These are phyloP conservation scores for Vitis riparia DNA, from an alignment of 164 flowering plant species.

Conservation along the genomic window DNA sequence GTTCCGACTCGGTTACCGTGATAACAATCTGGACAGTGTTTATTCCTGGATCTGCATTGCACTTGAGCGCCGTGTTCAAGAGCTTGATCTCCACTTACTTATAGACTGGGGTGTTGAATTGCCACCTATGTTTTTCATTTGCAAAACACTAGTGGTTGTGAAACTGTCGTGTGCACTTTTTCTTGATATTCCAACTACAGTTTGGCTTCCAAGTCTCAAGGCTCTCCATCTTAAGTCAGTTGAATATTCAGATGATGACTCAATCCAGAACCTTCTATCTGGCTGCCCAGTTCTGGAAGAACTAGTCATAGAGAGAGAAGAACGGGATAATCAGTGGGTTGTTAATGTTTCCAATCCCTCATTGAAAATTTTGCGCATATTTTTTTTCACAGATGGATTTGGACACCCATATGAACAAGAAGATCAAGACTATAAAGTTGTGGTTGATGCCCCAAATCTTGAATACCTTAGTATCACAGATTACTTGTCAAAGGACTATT, in stretches of 20 bases:
- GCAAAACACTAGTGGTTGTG: slow-evolving; percentile 7
- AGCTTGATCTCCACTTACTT: slow-evolving; percentile 13
- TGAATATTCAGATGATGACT: slow-evolving; percentile 8
- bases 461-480: slow-evolving; percentile 8
- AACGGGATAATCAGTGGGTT: slow-evolving; percentile 3
- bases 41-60: too few relatives aligned
- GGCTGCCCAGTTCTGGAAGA: slow-evolving; percentile 21
- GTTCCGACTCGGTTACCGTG: neutral
- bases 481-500: slow-evolving; percentile 6
- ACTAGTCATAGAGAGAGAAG: slow-evolving; percentile 13
- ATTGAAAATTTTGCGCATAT: slow-evolving; percentile 12
- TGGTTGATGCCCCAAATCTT: slow-evolving; percentile 17
- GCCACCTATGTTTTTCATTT: slow-evolving; percentile 14
- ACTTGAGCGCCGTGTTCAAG: neutral
- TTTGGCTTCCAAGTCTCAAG: slow-evolving; percentile 19
- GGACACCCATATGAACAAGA: too few relatives aligned
- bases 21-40: neutral
- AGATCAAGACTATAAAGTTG: neutral
- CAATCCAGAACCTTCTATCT: slow-evolving; percentile 11
- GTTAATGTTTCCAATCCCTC: slow-evolving; percentile 13
- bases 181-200: slow-evolving; percentile 13
- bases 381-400: neutral
- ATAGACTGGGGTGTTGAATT: neutral
- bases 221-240: slow-evolving; percentile 14
- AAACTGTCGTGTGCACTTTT: slow-evolving; percentile 7